Conservation (phyloP, 352 stramenopile genomes). For the Thalassiosira delicatula region DNA sequence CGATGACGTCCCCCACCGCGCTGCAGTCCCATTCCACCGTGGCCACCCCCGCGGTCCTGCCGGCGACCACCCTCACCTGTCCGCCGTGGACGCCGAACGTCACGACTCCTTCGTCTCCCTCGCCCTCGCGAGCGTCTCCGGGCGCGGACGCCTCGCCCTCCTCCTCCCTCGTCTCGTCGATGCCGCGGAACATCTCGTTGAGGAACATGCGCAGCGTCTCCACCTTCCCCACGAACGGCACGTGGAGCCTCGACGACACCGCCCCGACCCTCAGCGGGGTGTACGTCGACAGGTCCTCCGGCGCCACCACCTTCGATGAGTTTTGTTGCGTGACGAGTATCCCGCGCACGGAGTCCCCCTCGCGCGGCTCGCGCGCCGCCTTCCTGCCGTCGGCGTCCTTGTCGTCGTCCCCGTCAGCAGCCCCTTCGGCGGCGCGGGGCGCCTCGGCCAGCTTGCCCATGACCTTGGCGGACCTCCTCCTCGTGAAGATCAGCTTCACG, state of each 20-base stretch:
- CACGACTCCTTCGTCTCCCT: conserved; percentile 12
- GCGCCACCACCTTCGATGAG: conserved; percentile 80
- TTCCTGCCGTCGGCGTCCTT: conserved; percentile 23
- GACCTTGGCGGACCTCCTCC: conserved; percentile 81
- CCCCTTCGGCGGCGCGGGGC: conserved; percentile 9
- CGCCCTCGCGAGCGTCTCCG: conserved; percentile 29
- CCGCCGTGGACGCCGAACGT: conserved; percentile 71
- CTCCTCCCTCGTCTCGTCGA: conserved; percentile 58
- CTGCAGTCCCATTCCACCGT: conserved; percentile 86
- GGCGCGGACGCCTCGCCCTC: too few species aligned
- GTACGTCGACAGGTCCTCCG: conserved; percentile 82
- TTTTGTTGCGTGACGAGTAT: conserved; percentile 86
- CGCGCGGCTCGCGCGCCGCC: conserved; percentile 37
- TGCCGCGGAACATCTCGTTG: conserved; percentile 80
- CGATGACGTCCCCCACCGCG: conserved; percentile 92
- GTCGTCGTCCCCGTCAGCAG: conserved; percentile 43
- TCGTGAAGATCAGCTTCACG: conserved; percentile 84
- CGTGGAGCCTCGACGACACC: conserved; percentile 80
- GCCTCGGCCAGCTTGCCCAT: conserved; percentile 79
- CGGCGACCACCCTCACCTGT: conserved; percentile 66
- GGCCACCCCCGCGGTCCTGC: conserved; percentile 69
- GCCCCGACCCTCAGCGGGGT: conserved; percentile 79
- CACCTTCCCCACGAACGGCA: conserved; percentile 78
- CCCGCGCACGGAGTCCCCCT: conserved; percentile 75
- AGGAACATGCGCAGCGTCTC: conserved; percentile 80